These are phyloP conservation scores for Cokeromyces recurvatus DNA, from an alignment of 371 early-diverging fungal species.

Conservation along the genomic window DNA sequence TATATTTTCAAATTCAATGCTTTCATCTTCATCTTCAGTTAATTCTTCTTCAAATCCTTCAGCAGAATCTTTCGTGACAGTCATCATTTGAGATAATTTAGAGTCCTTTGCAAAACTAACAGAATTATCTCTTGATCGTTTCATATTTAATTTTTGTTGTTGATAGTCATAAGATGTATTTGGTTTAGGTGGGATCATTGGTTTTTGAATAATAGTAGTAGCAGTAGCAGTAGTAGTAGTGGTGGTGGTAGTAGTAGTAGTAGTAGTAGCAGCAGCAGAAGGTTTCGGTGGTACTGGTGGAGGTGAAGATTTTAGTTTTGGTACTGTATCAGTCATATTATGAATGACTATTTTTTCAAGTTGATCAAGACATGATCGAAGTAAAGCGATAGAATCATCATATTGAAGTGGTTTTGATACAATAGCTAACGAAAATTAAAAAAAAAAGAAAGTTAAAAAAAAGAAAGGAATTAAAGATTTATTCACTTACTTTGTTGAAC, in stretches of 20 bases:
- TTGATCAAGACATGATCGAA: slow-evolving; percentile 31
- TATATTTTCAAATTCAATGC: slow-evolving; percentile 25
- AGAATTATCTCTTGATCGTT: slow-evolving; percentile 35
- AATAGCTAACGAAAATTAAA: slow-evolving; percentile 26
- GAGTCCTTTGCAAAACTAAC: slow-evolving; percentile 32
- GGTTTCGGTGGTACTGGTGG: slow-evolving; percentile 33
- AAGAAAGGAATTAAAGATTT: not conserved
- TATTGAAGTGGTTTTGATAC: slow-evolving; percentile 30
- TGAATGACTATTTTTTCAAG: slow-evolving; percentile 32
- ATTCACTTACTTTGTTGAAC: slow-evolving; percentile 37
- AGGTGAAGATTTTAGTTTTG: slow-evolving; percentile 6
- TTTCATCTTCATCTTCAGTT: slow-evolving; percentile 37
- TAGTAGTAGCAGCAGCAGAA: not conserved
- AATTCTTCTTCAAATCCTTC: no score
- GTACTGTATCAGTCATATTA: slow-evolving; percentile 11
- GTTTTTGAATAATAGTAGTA: slow-evolving; percentile 17
- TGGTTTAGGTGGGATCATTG: slow-evolving; percentile 37
- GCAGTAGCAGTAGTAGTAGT: no score
- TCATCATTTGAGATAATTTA: no score
- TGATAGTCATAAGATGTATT: slow-evolving; percentile 10
- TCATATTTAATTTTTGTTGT: slow-evolving; percentile 1
- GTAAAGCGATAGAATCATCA: slow-evolving; percentile 22
- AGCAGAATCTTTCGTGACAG: no score
- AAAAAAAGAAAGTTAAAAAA: not conserved
- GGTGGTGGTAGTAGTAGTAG: no score